phyloP scores from a whole-genome alignment of 495 filamentous ascomycete species.

The Monascus purpureus region DNA sequence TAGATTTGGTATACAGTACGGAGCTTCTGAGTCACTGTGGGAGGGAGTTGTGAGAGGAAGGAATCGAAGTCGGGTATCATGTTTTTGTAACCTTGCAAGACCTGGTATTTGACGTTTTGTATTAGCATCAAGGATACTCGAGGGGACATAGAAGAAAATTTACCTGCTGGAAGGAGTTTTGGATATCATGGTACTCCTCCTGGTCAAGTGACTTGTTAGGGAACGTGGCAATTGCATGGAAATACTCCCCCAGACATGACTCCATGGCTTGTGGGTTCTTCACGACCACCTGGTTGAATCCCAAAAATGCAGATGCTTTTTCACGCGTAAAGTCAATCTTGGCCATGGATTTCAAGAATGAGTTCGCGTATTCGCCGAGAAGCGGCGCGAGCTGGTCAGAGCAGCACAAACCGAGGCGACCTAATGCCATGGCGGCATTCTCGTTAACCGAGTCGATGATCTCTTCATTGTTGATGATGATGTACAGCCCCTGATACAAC shows the following conservation, averaged over 20 bases:
- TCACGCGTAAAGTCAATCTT: conserved; percentile 84
- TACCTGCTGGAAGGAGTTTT: conserved; percentile 39
- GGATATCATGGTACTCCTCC: conserved; percentile 37
- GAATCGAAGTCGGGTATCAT: conserved; percentile 76
- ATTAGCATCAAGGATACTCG: conserved; percentile 1
- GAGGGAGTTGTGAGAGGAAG: conserved; percentile 57
- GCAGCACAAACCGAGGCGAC: conserved; percentile 75
- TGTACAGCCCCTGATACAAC: conserved; percentile 57
- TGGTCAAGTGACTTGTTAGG: conserved; percentile 39
- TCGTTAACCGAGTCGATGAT: conserved; percentile 87
- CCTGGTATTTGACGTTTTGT: conserved; percentile 32
- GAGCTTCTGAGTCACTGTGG: conserved; percentile 44
- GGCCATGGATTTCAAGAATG: conserved; percentile 69
- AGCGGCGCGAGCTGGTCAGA: conserved; percentile 64
- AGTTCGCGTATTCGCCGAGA: conserved; percentile 63
- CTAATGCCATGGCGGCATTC: conserved; percentile 88
- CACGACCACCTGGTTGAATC: conserved; percentile 73
- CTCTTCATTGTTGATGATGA: conserved; percentile 68
- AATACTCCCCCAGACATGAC: conserved; percentile 65
- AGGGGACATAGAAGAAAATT: conserved; percentile 6
- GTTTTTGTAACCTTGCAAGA: conserved; percentile 66
- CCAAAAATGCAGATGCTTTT: conserved; percentile 84
- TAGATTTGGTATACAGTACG: conserved; percentile 32
- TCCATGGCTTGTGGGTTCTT: conserved; percentile 89
- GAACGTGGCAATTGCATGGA: conserved; percentile 70